Evolutionary conservation across 2,329 filamentous ascomycete genomes (phyloP).

Genomic region (Alternaria atra): DNA sequence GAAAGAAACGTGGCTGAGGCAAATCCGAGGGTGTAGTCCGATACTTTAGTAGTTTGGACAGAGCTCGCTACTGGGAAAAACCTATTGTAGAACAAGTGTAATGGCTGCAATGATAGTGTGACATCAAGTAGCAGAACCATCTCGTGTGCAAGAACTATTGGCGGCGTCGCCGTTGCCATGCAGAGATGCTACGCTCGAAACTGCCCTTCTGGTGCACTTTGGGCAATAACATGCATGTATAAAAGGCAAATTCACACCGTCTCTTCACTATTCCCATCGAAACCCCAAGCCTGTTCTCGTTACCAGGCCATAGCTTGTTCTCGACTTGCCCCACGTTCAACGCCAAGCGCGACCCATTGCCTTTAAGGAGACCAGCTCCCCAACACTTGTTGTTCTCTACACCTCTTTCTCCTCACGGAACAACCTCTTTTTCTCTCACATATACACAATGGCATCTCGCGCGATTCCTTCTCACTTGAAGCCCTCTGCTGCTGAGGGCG

Average conservation of each 20-base stretch:
- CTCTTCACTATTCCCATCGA: conserved; percentile 15
- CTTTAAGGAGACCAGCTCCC: conserved; percentile 37
- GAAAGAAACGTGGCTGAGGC: not conserved
- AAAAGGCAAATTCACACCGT: conserved; percentile 25
- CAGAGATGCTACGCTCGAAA: conserved; percentile 25
- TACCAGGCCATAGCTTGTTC: conserved; percentile 32
- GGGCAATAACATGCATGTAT: conserved; percentile 24
- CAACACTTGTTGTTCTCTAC: conserved; percentile 22
- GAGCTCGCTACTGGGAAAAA: not conserved
- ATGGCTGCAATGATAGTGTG: not conserved
- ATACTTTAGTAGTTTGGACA: not conserved
- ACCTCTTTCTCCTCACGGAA: conserved; percentile 15
- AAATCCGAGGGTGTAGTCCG: not conserved
- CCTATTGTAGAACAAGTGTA: not conserved
- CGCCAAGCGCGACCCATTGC: conserved; percentile 23
- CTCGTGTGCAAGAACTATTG: conserved; percentile 16
- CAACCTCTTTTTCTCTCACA: conserved; percentile 5
- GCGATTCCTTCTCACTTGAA: conserved; percentile 87
- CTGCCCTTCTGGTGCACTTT: conserved; percentile 20
- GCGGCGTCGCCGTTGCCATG: conserved; percentile 24
- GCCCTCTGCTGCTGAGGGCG: conserved; percentile 58
- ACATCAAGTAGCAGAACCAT: not conserved
- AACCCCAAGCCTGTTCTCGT: conserved; percentile 15
- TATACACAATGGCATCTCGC: conserved; percentile 70
- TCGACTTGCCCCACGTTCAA: conserved; percentile 36